phyloP scores from a whole-genome alignment of 176 grass and related monocot genomes.

The Carex littledalei region DNA sequence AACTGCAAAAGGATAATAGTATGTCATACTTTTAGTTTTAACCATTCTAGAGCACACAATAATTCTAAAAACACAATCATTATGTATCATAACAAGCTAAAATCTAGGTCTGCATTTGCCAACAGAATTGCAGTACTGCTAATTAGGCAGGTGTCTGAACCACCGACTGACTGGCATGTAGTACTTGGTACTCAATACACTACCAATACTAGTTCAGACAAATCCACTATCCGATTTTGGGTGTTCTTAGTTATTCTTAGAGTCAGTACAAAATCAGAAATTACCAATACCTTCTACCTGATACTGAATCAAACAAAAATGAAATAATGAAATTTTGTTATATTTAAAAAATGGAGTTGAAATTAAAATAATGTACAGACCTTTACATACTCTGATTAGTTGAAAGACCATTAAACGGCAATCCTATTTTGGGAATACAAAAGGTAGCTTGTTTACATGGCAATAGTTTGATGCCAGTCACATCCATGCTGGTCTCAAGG shows the following conservation, averaged over 20 bases:
- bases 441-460: constrained; percentile 73
- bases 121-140: neutral
- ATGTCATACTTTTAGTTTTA: neutral
- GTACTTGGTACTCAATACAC: neutral
- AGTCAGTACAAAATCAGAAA: neutral
- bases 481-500: constrained; percentile 52
- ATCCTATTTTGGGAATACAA: constrained; percentile 32
- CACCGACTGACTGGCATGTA: neutral
- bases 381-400: constrained; percentile 26
- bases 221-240: neutral
- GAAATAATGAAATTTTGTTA: neutral
- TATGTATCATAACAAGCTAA: neutral
- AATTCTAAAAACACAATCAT: neutral
- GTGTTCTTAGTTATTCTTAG: neutral
- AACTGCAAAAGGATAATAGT: neutral
- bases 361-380: constrained; percentile 13
- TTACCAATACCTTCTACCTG: neutral
- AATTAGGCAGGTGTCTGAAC: neutral
- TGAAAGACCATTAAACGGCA: constrained; percentile 32
- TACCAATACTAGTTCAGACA: neutral
- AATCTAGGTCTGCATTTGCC: neutral
- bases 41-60: neutral
- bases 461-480: constrained; percentile 40
- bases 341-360: neutral
- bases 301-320: neutral